Conservation (phyloP, 2,329 filamentous ascomycete species). For the Cadophora sp. region DNA sequence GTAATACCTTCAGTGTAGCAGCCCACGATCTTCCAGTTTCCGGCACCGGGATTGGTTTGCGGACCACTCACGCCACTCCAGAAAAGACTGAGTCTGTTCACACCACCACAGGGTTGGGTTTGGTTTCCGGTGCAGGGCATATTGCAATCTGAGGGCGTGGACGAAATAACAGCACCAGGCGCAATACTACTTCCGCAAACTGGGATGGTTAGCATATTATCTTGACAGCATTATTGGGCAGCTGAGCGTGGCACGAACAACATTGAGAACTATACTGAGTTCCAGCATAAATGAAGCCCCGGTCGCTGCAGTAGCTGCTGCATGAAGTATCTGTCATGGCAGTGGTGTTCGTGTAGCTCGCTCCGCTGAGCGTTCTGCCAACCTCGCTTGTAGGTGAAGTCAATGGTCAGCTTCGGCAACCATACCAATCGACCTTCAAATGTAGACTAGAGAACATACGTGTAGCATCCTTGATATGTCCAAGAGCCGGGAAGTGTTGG, state of each 20-base stretch:
- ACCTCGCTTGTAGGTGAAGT: slow-evolving; percentile 28
- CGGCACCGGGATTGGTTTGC: slow-evolving; percentile 32
- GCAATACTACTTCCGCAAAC: slow-evolving; percentile 35
- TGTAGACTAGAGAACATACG: slow-evolving; percentile 1
- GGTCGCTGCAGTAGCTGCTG: slow-evolving; percentile 34
- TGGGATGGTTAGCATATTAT: slow-evolving; percentile 13
- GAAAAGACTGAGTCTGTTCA: slow-evolving; percentile 34
- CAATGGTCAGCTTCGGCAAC: neutral
- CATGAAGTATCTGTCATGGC: slow-evolving; percentile 37
- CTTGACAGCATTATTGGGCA: neutral
- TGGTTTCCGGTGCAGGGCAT: slow-evolving; percentile 41
- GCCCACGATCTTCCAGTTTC: slow-evolving; percentile 29
- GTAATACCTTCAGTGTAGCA: slow-evolving; percentile 37
- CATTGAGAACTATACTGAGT: slow-evolving; percentile 39
- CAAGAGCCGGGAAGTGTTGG: slow-evolving; percentile 34
- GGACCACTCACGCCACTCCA: slow-evolving; percentile 37
- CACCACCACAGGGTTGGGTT: slow-evolving; percentile 40
- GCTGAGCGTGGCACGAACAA: slow-evolving; percentile 29
- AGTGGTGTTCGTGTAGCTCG: slow-evolving; percentile 28
- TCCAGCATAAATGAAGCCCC: slow-evolving; percentile 37
- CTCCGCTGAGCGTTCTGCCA: slow-evolving; percentile 30
- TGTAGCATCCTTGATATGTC: slow-evolving; percentile 39
- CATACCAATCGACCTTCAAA: neutral
- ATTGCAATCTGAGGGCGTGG: slow-evolving; percentile 33
- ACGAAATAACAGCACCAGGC: slow-evolving; percentile 21